Percentiles rank a stretch among this genome's conserved stretches.
Conservation (phyloP, 1,284 basidiomycete genomes). For the Pseudozyma tsukubaensis region DNA sequence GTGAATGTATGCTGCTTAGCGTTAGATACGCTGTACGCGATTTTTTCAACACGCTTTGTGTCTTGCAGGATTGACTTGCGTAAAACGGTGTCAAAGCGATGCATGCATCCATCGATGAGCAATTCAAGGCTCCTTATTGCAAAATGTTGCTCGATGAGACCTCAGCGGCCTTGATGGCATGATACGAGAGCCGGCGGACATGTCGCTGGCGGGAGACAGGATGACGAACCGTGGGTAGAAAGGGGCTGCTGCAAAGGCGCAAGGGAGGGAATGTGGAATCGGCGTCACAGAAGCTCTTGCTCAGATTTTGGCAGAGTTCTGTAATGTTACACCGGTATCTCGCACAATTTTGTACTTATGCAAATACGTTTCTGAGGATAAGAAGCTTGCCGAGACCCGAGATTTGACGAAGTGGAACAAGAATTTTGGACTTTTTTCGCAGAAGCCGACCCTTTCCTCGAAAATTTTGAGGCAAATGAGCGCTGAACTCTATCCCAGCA, state of each 20-base stretch:
- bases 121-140: too few relatives aligned
- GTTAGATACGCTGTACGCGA: too few relatives aligned
- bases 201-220: background rate
- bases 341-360: too few relatives aligned
- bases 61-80: too few relatives aligned
- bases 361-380: background rate
- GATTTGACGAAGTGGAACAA: background rate
- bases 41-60: too few relatives aligned
- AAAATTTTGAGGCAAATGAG: slow-evolving; percentile 17
- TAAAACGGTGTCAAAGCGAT: too few relatives aligned
- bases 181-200: too few relatives aligned
- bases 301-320: background rate
- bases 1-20: too few relatives aligned
- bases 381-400: slow-evolving; percentile 9
- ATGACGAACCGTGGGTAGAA: background rate
- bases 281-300: background rate
- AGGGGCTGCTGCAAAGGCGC: slow-evolving; percentile 4
- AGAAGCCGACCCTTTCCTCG: slow-evolving; percentile 6
- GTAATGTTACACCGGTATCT: background rate
- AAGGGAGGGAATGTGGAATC: slow-evolving; percentile 15
- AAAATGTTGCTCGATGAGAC: too few relatives aligned
- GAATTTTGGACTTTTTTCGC: slow-evolving; percentile 4
- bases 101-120: too few relatives aligned
- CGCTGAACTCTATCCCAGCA: slow-evolving; percentile 1
- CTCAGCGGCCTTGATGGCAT: too few relatives aligned